These are phyloP conservation scores for Mrakia hoshinonis DNA, from an alignment of 768 basidiomycete genomes.

Conservation along the genomic window DNA sequence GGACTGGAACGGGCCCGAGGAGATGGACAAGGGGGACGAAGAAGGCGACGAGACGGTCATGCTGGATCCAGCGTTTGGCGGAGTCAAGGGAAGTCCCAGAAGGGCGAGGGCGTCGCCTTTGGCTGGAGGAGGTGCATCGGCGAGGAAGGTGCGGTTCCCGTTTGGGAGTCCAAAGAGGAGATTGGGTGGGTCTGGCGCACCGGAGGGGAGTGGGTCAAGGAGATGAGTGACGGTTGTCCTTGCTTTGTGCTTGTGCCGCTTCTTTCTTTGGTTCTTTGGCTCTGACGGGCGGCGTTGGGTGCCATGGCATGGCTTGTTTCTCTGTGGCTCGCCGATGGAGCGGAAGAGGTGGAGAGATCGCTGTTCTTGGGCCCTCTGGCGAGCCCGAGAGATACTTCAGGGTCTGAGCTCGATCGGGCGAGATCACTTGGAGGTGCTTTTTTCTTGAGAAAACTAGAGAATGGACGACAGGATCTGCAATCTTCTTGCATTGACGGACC, in stretches of 20 bases:
- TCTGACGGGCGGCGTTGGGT: too few relatives aligned
- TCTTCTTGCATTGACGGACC: not conserved
- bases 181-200: not conserved
- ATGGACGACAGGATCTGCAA: not conserved
- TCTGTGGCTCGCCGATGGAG: too few relatives aligned
- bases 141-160: constrained; percentile 5
- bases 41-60: not conserved
- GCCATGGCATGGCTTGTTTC: too few relatives aligned
- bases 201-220: not conserved
- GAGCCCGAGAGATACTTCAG: too few relatives aligned
- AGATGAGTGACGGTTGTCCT: not conserved
- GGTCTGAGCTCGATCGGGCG: too few relatives aligned
- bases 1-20: not conserved
- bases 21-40: not conserved
- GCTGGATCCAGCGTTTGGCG: not conserved
- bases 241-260: not conserved
- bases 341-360: too few relatives aligned
- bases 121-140: not conserved
- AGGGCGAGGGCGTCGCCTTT: not conserved
- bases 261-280: not conserved
- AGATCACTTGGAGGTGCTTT: too few relatives aligned
- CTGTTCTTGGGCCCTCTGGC: too few relatives aligned
- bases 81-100: not conserved
- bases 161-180: constrained; percentile 2
- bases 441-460: not conserved